These are phyloP conservation scores for Candida germanica DNA, from an alignment of 805 yeast genomes.

Conservation along the genomic window DNA sequence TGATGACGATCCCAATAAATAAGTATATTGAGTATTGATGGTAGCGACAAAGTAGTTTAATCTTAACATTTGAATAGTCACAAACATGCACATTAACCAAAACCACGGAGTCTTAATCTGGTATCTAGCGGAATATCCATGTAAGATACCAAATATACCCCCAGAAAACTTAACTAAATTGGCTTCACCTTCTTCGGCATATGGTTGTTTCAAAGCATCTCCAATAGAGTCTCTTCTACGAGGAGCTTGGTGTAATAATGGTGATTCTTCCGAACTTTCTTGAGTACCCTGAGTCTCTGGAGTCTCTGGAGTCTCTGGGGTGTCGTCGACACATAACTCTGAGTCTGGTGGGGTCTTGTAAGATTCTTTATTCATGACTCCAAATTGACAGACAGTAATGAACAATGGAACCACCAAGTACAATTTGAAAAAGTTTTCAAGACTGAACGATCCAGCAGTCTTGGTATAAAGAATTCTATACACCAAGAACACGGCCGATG, in stretches of 20 bases:
- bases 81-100: slow-evolving; percentile 44
- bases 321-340: slow-evolving; percentile 24
- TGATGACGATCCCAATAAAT: slow-evolving; percentile 36
- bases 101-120: slow-evolving; percentile 56
- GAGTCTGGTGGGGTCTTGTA: slow-evolving; percentile 39
- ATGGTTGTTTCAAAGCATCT: slow-evolving; percentile 53
- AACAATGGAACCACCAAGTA: slow-evolving; percentile 50
- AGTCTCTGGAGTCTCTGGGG: slow-evolving; percentile 9
- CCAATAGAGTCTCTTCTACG: slow-evolving; percentile 54
- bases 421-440: slow-evolving; percentile 44
- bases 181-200: slow-evolving; percentile 49
- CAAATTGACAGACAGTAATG: slow-evolving; percentile 44
- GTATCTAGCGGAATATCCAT: slow-evolving; percentile 47
- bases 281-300: not conserved
- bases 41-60: slow-evolving; percentile 60
- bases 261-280: slow-evolving; percentile 19
- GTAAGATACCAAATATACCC: slow-evolving; percentile 53
- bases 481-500: slow-evolving; percentile 51
- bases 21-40: slow-evolving; percentile 52
- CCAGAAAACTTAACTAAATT: slow-evolving; percentile 33
- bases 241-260: slow-evolving; percentile 15
- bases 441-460: slow-evolving; percentile 31
- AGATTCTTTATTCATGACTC: slow-evolving; percentile 49
- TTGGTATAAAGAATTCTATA: slow-evolving; percentile 41
- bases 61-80: slow-evolving; percentile 57